Conservation (phyloP, 2,329 filamentous ascomycete genomes). For the Colletotrichum scovillei region DNA sequence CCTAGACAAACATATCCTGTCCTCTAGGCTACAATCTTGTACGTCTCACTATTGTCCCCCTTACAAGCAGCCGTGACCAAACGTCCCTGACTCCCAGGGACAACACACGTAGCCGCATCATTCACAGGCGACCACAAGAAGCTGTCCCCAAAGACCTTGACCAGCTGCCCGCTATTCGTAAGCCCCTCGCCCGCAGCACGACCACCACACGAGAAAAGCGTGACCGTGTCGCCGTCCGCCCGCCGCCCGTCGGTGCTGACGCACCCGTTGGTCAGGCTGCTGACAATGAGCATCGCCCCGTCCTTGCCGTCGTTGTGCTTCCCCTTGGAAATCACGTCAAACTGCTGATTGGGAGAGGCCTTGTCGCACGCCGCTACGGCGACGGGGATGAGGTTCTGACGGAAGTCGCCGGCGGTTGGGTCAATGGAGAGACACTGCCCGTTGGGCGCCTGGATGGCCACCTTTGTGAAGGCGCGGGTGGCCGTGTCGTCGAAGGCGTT, state of each 20-base stretch:
- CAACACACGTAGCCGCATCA: constrained; percentile 57
- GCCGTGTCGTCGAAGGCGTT: constrained; percentile 59
- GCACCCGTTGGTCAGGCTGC: constrained; percentile 62
- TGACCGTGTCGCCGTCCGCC: constrained; percentile 57
- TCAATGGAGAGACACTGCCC: constrained; percentile 64
- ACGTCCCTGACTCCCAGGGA: constrained; percentile 47
- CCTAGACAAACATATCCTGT: too few species aligned
- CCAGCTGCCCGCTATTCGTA: constrained; percentile 60
- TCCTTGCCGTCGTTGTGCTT: constrained; percentile 57
- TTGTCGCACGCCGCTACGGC: constrained; percentile 54
- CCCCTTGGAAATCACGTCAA: constrained; percentile 62
- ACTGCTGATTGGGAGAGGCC: constrained; percentile 59
- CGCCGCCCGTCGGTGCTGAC: constrained; percentile 61
- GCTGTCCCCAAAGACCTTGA: constrained; percentile 54
- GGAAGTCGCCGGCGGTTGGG: constrained; percentile 64
- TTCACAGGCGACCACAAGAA: constrained; percentile 59
- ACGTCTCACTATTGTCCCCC: constrained; percentile 40
- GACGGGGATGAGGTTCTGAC: constrained; percentile 64
- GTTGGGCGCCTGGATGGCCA: constrained; percentile 58
- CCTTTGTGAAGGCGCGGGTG: constrained; percentile 55
- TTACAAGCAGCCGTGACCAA: constrained; percentile 46
- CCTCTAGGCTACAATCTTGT: constrained; percentile 40
- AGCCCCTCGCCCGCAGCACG: constrained; percentile 60
- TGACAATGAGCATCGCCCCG: constrained; percentile 58
- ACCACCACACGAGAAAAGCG: constrained; percentile 63